Percentiles rank a stretch among this genome's conserved stretches.
These are phyloP conservation scores for Whalleya microplaca DNA, from an alignment of 2,329 filamentous ascomycete genomes.

Conservation along the genomic window DNA sequence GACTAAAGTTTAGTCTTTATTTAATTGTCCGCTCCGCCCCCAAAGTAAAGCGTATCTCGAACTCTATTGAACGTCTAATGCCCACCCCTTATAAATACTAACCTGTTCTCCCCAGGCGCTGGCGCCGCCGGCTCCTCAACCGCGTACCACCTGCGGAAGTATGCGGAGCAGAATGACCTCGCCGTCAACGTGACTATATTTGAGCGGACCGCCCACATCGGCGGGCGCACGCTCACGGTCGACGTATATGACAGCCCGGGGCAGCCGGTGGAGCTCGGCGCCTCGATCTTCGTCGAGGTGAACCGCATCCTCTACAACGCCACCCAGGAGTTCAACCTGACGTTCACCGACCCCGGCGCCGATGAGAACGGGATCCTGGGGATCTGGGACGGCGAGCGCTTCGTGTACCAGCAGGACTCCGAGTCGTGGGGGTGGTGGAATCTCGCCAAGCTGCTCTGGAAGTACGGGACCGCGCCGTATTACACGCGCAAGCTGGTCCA, in stretches of 20 bases:
- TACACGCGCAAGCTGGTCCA: conserved; percentile 74
- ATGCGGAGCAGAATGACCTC: conserved; percentile 63
- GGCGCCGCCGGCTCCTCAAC: conserved; percentile 86
- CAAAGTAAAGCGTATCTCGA: too few relatives aligned
- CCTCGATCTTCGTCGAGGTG: conserved; percentile 84
- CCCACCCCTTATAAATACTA: not conserved
- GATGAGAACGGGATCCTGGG: conserved; percentile 64
- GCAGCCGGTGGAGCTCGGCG: conserved; percentile 81
- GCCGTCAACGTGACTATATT: conserved; percentile 83
- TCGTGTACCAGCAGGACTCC: conserved; percentile 69
- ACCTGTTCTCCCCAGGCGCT: conserved; percentile 63
- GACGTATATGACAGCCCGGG: conserved; percentile 70
- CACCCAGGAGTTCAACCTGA: conserved; percentile 71
- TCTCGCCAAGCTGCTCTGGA: conserved; percentile 77
- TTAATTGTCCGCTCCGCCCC: too few relatives aligned
- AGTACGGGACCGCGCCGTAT: conserved; percentile 80
- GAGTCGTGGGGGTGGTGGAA: conserved; percentile 76
- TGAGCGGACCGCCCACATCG: conserved; percentile 76
- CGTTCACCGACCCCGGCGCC: conserved; percentile 49
- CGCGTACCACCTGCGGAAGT: conserved; percentile 80
- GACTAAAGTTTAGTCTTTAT: too few relatives aligned
- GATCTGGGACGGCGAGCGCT: conserved; percentile 80
- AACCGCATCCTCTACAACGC: conserved; percentile 84
- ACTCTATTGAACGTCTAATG: too few relatives aligned
- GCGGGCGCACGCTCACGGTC: conserved; percentile 86